phyloP scores from a whole-genome alignment of 2,329 filamentous ascomycete species.

The Didymellaceae sp. region DNA sequence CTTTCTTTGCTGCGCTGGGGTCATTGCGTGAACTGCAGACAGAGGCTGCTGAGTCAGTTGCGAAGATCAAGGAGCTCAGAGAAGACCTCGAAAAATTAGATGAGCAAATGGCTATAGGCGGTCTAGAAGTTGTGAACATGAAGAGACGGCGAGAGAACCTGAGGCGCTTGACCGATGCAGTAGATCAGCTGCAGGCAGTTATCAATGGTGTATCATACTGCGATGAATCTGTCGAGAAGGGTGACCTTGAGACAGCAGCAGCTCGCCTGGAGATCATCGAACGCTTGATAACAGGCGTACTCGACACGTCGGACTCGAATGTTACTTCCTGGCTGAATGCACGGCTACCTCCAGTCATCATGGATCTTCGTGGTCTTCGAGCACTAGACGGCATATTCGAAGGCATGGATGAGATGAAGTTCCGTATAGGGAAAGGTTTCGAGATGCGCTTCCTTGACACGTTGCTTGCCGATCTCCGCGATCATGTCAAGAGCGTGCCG shows the following conservation, averaged over 20 bases:
- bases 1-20: constrained; percentile 93
- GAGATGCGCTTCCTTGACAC: constrained; percentile 80
- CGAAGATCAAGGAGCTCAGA: constrained; percentile 80
- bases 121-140: constrained; percentile 84
- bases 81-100: constrained; percentile 82
- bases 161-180: constrained; percentile 78
- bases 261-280: constrained; percentile 80
- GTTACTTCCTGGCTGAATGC: constrained; percentile 43
- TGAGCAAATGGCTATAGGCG: constrained; percentile 82
- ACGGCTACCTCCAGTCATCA: constrained; percentile 53
- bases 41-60: constrained; percentile 89
- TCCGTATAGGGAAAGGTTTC: constrained; percentile 85
- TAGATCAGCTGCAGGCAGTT: constrained; percentile 81
- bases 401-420: constrained; percentile 77
- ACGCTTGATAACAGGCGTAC: constrained; percentile 76
- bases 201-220: constrained; percentile 77
- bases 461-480: constrained; percentile 78
- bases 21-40: constrained; percentile 89
- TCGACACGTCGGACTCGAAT: constrained; percentile 48
- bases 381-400: constrained; percentile 81
- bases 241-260: constrained; percentile 82
- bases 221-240: constrained; percentile 80
- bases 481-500: constrained; percentile 78
- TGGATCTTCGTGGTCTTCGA: constrained; percentile 76
- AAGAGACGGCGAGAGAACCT: constrained; percentile 84